These are phyloP conservation scores for Limtongia smithiae DNA, from an alignment of 805 yeast species.

Conservation along the genomic window DNA sequence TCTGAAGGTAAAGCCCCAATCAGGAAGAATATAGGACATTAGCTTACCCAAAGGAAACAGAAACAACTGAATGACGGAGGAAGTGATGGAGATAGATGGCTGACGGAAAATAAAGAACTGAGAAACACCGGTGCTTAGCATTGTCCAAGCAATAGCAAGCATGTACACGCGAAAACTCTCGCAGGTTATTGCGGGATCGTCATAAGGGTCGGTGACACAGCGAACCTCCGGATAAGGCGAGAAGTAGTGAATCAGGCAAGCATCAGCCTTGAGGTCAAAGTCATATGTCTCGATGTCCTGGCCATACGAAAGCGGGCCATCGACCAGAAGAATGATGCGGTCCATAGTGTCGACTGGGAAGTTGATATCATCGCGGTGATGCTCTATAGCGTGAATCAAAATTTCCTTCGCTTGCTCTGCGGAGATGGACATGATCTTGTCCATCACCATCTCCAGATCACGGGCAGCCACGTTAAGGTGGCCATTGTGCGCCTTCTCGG, in stretches of 20 bases:
- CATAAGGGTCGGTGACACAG: slow-evolving; percentile 32
- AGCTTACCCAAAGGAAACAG: slow-evolving; percentile 56
- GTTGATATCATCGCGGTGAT: slow-evolving; percentile 45
- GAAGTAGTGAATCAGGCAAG: slow-evolving; percentile 42
- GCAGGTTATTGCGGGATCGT: slow-evolving; percentile 45
- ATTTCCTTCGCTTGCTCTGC: slow-evolving; percentile 40
- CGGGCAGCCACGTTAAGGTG: slow-evolving; percentile 1
- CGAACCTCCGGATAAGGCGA: slow-evolving; percentile 61
- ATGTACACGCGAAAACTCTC: slow-evolving; percentile 55
- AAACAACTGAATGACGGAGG: slow-evolving; percentile 55
- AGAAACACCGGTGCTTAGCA: slow-evolving; percentile 55
- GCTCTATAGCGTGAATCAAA: slow-evolving; percentile 38
- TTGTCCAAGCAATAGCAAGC: slow-evolving; percentile 49
- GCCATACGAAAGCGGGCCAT: slow-evolving; percentile 3
- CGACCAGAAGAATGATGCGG: slow-evolving; percentile 29
- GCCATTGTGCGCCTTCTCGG: not conserved
- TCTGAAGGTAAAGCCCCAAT: slow-evolving; percentile 44
- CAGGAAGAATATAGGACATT: slow-evolving; percentile 45
- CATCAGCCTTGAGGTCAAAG: slow-evolving; percentile 36
- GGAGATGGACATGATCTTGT: slow-evolving; percentile 34
- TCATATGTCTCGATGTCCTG: slow-evolving; percentile 4
- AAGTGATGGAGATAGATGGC: slow-evolving; percentile 50
- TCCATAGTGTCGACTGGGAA: slow-evolving; percentile 40
- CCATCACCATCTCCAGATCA: slow-evolving; percentile 39
- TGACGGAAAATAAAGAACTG: slow-evolving; percentile 54